These are phyloP conservation scores for Peronospora destructor DNA, from an alignment of 352 stramenopile species.

Conservation along the genomic window DNA sequence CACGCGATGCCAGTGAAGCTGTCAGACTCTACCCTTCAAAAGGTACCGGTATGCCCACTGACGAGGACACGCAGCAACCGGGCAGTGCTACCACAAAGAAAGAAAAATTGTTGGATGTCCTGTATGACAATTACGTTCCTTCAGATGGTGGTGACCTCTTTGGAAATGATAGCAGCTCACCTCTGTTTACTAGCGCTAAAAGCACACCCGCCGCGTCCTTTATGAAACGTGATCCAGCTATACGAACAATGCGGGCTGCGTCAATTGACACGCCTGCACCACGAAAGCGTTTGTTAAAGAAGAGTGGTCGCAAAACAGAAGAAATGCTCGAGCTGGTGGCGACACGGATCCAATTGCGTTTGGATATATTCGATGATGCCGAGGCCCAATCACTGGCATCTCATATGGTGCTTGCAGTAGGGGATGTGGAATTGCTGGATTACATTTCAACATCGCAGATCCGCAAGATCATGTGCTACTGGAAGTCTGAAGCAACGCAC, in stretches of 20 bases:
- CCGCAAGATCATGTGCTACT: constrained; percentile 87
- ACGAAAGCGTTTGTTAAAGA: constrained; percentile 65
- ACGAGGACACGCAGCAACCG: constrained; percentile 4
- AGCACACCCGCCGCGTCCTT: constrained; percentile 33
- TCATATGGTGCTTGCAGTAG: constrained; percentile 65
- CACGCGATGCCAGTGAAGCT: constrained; percentile 41
- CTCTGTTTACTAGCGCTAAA: constrained; percentile 38
- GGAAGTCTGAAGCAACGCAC: constrained; percentile 80
- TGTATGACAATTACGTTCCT: constrained; percentile 82
- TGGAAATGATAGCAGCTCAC: constrained; percentile 26
- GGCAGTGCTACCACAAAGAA: constrained; percentile 31
- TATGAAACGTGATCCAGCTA: constrained; percentile 28
- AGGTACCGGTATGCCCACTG: constrained; percentile 4
- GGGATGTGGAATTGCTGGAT: constrained; percentile 80
- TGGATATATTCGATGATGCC: constrained; percentile 81
- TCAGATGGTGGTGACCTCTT: constrained; percentile 50
- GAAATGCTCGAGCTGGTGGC: constrained; percentile 84
- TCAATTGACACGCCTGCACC: constrained; percentile 19
- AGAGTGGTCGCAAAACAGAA: constrained; percentile 79
- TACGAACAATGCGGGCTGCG: constrained; percentile 16
- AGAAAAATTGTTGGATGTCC: constrained; percentile 68
- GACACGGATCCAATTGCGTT: constrained; percentile 71
- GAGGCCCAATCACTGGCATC: constrained; percentile 65
- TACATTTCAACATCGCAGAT: constrained; percentile 88
- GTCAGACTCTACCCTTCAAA: constrained; percentile 20